A percentile compares a stretch with the other conserved stretches of the same genome.
Evolutionary conservation across 2,329 filamentous ascomycete species (phyloP).

Genomic region (Rutstroemia sp.): DNA sequence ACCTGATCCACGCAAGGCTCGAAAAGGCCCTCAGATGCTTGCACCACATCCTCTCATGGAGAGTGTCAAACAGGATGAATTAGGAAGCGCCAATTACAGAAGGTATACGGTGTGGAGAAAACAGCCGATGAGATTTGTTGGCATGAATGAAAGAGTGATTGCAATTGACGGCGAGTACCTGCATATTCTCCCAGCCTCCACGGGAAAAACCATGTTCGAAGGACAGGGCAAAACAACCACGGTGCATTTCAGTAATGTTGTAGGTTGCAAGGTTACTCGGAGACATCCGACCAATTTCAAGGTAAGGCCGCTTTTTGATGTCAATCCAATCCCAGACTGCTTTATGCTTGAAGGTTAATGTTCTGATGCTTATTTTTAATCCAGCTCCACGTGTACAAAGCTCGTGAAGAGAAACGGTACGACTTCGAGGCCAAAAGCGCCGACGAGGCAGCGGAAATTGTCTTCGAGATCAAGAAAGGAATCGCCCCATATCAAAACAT

Average conservation of each 20-base stretch:
- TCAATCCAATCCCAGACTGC: background rate
- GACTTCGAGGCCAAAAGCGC: slow-evolving; percentile 73
- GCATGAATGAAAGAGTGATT: slow-evolving; percentile 66
- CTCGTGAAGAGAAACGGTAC: slow-evolving; percentile 71
- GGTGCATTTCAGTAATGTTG: slow-evolving; percentile 73
- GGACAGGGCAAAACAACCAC: slow-evolving; percentile 66
- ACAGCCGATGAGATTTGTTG: slow-evolving; percentile 74
- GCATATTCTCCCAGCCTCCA: slow-evolving; percentile 69
- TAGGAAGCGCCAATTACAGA: slow-evolving; percentile 55
- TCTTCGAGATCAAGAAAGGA: slow-evolving; percentile 69
- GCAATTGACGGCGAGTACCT: slow-evolving; percentile 82
- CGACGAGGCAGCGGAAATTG: slow-evolving; percentile 71
- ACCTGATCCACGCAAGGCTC: slow-evolving; percentile 37
- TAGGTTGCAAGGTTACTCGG: slow-evolving; percentile 73
- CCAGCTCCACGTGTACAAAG: slow-evolving; percentile 64
- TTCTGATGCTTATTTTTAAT: background rate
- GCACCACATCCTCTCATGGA: slow-evolving; percentile 61
- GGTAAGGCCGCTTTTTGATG: slow-evolving; percentile 36
- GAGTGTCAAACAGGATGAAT: slow-evolving; percentile 50
- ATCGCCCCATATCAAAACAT: slow-evolving; percentile 51
- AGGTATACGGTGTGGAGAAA: slow-evolving; percentile 76
- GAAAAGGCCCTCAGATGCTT: slow-evolving; percentile 46
- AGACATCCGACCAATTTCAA: slow-evolving; percentile 78
- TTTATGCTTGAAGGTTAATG: too few relatives aligned
- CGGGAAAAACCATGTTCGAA: slow-evolving; percentile 56